A percentile compares a stretch with the other conserved stretches of the same genome.
Conservation (phyloP, 2,329 filamentous ascomycete species). For the Amauroascus niger region DNA sequence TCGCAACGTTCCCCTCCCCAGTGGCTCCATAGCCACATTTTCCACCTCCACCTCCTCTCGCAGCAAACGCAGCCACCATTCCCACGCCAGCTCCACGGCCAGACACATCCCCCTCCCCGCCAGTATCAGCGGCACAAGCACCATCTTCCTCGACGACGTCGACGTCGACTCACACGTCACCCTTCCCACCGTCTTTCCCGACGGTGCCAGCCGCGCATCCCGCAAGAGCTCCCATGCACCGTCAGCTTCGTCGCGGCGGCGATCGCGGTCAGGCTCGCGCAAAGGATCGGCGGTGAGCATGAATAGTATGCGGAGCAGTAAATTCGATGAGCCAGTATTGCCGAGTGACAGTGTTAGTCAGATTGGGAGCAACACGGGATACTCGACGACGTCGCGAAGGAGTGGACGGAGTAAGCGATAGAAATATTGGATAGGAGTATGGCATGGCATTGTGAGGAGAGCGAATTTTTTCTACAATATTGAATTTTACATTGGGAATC, state of each 20-base stretch:
- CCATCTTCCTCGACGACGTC: conserved; percentile 21
- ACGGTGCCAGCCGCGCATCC: conserved; percentile 20
- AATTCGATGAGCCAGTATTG: conserved; percentile 31
- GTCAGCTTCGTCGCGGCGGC: conserved; percentile 1
- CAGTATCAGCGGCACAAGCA: conserved; percentile 25
- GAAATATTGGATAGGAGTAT: no score
- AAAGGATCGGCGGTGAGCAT: conserved; percentile 7
- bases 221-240: conserved; percentile 22
- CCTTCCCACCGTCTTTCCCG: conserved; percentile 37
- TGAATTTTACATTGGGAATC: no score
- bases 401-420: conserved; percentile 13
- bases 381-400: conserved; percentile 14
- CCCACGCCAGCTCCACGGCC: conserved; percentile 17
- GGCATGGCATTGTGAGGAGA: no score
- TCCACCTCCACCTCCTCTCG: conserved; percentile 18
- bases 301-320: conserved; percentile 18
- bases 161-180: conserved; percentile 52
- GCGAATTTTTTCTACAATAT: no score
- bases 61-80: conserved; percentile 18
- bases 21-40: conserved; percentile 24
- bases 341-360: conserved; percentile 35
- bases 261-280: conserved; percentile 11
- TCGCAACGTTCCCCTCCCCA: conserved; percentile 31
- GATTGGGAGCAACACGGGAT: conserved; percentile 22
- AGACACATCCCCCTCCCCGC: conserved; percentile 27